Base-by-base conservation (phyloP, 2,329 filamentous ascomycete genomes). In the Ascochyta pisi region DNA sequence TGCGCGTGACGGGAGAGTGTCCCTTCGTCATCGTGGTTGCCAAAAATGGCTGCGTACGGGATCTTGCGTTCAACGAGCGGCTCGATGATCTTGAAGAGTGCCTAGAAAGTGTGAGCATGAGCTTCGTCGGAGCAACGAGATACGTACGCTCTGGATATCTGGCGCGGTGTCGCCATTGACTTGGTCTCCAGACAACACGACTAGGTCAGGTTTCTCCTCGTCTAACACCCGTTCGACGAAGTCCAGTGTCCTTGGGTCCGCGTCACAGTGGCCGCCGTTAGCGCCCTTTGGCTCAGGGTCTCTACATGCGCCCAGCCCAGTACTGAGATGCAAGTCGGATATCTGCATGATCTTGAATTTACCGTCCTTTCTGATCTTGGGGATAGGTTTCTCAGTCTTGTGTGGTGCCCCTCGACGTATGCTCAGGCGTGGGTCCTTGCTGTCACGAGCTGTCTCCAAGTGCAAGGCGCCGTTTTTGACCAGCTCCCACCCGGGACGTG, bases 301-400 rank as follows among this genome's bases (percentile, higher is more conserved):
- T 62, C 95, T 87, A 71, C 95, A 99, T 40, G 78, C 78, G 9
- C 95, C 95, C 5, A 93, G 83, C 9, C 94, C 95, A 2, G 95
- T 99, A 70, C 92, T 94, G 52, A 99, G 79, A 76, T 99, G 95
- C 58, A 98, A 79, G 78, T 99, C 95, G n/a, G 92, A 90, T 51
- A 96, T 82, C 77, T 99, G 95, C 84, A 99, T 87, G 62, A 99
- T 96, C 81, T 98, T 98, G 81, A 98, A 98, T 66, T 89, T 92
- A 27, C 94, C 95, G 72, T 95, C 92, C 59, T 96, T 92, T 39
- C 86, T 85, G 61, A 99, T 91, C 55, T 90, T 86, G 10, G 89
- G 90, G 35, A 86, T 80, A 0, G 90, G 89, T 73, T 89, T 92
- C 68, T 87, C 84, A 33, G 83, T 75, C 62, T 88, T 85, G 22